Evolutionary conservation across 2,329 filamentous ascomycete genomes (phyloP), one percentile per base, ranked within the genome.

Genomic region (Thelonectria discophora): DNA sequence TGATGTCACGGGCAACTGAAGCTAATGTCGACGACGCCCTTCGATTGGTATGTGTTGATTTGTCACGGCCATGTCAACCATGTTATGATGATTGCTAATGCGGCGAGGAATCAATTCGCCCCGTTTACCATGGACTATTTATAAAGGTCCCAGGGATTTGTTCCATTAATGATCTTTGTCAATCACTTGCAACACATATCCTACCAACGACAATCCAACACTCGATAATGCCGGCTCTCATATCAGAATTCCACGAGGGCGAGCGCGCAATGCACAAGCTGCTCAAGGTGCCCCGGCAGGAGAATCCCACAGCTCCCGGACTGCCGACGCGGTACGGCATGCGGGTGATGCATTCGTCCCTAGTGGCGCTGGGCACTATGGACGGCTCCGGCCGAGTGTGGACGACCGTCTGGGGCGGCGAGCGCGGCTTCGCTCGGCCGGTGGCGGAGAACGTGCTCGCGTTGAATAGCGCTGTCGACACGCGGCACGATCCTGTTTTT

Each of bases 351-450:
- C 77, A 78, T 15, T 88, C 87, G 0, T 88, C 91, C 1, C 80
- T 95, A 8, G 80, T 95, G 13, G 91, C 91, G 0, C 77, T 96
- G 17, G 92, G 92, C 1, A 86, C 90, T 0, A 77, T 94, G 1
- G 92, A 95, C 70, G 75, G 78, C 2, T 71, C 87, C 18, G 84
- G 84, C 2, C 79, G 86, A 18, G 91, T 90, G 1, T 96, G 92
- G 92, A 90, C 89, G 15, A 90, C 90, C 0, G 65, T 96, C 8
- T 90, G 90, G 87, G 91, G 91, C n/a, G 92, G 92, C 15, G 80
- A 88, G 60, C 76, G 84, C 1, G 90, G 90, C 0, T 91, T 94
- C 67, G 86, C 87, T 0, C 80, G 83, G 49, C 83, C 86, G 0
- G 77, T 94, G 0, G 88, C 86, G 2, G 80, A 84, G 42, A 83